Evolutionary conservation across 1,284 basidiomycete genomes (phyloP).

Genomic region (Trametes pubescens): DNA sequence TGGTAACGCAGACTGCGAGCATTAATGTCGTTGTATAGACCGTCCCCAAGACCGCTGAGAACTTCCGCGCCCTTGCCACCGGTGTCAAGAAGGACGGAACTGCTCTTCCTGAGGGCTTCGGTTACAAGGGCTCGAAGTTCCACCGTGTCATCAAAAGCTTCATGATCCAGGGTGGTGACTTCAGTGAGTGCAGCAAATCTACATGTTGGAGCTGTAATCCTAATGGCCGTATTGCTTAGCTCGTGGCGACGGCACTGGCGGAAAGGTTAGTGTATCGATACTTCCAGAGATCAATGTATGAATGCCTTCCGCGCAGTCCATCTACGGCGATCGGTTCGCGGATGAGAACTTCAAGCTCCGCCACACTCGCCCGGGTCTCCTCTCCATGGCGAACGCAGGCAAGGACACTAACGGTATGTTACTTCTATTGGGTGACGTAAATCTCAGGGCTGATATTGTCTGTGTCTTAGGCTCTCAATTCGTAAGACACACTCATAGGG

Average conservation of each 20-base stretch:
- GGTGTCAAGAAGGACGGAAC: conserved; percentile 84
- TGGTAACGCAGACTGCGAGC: neutral
- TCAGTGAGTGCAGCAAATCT: conserved; percentile 51
- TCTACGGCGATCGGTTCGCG: conserved; percentile 65
- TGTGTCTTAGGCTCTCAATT: conserved; percentile 81
- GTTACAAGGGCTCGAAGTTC: conserved; percentile 77
- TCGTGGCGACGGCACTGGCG: conserved; percentile 67
- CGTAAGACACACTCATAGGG: conserved; percentile 50
- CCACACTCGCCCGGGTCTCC: conserved; percentile 84
- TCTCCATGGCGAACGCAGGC: conserved; percentile 96
- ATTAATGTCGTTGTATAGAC: conserved; percentile 60
- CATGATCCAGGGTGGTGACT: conserved; percentile 80
- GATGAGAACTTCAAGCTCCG: conserved; percentile 93
- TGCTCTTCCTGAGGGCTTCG: conserved; percentile 72
- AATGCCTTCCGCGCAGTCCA: conserved; percentile 46
- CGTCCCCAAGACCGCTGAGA: conserved; percentile 79
- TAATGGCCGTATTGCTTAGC: conserved; percentile 40
- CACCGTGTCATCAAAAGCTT: conserved; percentile 78
- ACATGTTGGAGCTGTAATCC: no score
- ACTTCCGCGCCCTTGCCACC: conserved; percentile 73
- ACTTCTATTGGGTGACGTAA: neutral
- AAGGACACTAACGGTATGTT: conserved; percentile 82
- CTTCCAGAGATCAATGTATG: neutral
- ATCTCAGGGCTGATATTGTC: conserved; percentile 20
- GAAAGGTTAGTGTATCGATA: conserved; percentile 49